Evolutionary conservation across 2,329 filamentous ascomycete genomes (phyloP), one percentile per base, ranked within the genome.

Genomic region (Hypoxylon sp.): DNA sequence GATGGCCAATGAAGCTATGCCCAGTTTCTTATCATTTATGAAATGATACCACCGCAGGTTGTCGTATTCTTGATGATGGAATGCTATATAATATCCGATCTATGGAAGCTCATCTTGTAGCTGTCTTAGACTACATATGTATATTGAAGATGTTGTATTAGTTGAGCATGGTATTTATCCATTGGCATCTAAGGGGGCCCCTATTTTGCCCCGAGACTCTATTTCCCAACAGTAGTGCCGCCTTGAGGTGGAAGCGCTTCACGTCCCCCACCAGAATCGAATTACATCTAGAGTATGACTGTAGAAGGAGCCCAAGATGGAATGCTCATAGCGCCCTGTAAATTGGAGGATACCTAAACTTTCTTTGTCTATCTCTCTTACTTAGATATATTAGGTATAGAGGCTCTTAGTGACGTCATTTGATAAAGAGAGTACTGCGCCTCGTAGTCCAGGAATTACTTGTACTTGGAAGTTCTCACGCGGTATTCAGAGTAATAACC

Each of bases 1-100:
- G 38, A 53, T 48, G 13, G 21, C 14, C 41, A 41, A 50, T 17
- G 14, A 32, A 49, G 21, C 30, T 52, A 36, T 28, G 41, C 17
- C 6, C 14, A 19, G 21, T 32, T 34, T 3, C 19, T 34, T 6
- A n/a, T 55, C 11, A 38, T 59, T 28, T 38, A 10, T 49, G 45
- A 7, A 51, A 25, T 11, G 5, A 5, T 6, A 25, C 23, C n/a
- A 7, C 30, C 10, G 13, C 5, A 14, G 17, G 9, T 9, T 3
- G 11, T 17, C n/a, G 11, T 1, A 11, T 10, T 51, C 7, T 21
- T 7, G 19, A 14, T 13, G 17, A 23, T 21, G 11, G 7, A n/a
- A 14, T 32, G 17, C 28, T 30, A 50, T 17, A 5, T 32, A 30
- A 9, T 21, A 4, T 45, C 5, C 11, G 7, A 45, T 17, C 2